Conservation (phyloP, 202 grass and related monocot genomes). For the Brachypodium distachyon region DNA sequence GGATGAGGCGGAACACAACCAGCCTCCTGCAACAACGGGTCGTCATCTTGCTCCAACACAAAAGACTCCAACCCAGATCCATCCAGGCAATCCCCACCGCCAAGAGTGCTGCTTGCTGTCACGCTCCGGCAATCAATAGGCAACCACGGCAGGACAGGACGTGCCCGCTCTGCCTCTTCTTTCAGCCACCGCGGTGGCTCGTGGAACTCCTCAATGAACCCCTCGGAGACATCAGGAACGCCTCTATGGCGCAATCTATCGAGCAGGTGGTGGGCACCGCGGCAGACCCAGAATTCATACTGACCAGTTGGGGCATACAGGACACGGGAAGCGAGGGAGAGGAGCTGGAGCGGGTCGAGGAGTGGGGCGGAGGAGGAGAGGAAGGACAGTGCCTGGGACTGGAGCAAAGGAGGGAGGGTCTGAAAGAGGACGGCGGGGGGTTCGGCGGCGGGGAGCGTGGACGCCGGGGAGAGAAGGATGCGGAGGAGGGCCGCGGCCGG, state of each 20-base stretch:
- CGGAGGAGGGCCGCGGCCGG: conserved; percentile 33
- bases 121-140: conserved; percentile 27
- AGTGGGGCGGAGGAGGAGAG: conserved; percentile 28
- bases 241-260: conserved; percentile 38
- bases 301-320: neutral
- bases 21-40: conserved; percentile 6
- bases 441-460: neutral
- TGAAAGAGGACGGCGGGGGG: conserved; percentile 39
- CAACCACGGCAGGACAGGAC: conserved; percentile 45
- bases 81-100: neutral
- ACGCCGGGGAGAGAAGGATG: conserved; percentile 34
- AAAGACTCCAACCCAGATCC: neutral
- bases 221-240: neutral
- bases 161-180: conserved; percentile 3
- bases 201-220: conserved; percentile 20
- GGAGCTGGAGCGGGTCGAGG: conserved; percentile 32
- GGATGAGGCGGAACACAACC: neutral
- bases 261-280: conserved; percentile 62
- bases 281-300: conserved; percentile 37
- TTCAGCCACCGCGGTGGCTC: conserved; percentile 45
- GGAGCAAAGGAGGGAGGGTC: conserved; percentile 48
- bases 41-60: conserved; percentile 2
- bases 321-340: conserved; percentile 22
- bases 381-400: conserved; percentile 78
- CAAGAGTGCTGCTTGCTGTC: neutral